These are phyloP conservation scores for Saccharomycopsis synnaedendra DNA, from an alignment of 805 yeast genomes.

Conservation along the genomic window DNA sequence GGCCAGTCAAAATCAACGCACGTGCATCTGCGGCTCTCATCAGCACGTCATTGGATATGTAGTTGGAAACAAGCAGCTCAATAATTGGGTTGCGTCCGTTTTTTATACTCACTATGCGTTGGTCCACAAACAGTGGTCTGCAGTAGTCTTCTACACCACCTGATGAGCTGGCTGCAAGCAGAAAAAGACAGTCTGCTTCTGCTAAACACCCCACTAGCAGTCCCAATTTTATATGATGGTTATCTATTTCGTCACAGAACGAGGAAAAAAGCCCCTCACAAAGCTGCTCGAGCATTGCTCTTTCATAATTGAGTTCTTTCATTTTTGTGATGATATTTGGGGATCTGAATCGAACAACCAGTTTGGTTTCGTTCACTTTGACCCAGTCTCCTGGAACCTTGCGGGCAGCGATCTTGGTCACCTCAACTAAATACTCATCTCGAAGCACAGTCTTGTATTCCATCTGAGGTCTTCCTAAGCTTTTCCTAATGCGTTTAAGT, in stretches of 20 bases:
- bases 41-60: constrained; percentile 56
- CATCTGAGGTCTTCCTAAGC: constrained; percentile 45
- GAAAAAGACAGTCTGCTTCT: constrained; percentile 51
- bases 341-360: constrained; percentile 63
- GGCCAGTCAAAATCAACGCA: constrained; percentile 65
- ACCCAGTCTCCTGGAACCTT: constrained; percentile 65
- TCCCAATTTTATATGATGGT: constrained; percentile 28
- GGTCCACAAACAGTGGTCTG: constrained; percentile 40
- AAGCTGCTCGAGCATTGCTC: constrained; percentile 37
- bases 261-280: constrained; percentile 37
- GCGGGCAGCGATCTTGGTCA: constrained; percentile 46
- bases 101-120: constrained; percentile 36
- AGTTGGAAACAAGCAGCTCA: constrained; percentile 35
- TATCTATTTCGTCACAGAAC: constrained; percentile 29
- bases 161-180: constrained; percentile 49
- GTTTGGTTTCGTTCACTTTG: constrained; percentile 56
- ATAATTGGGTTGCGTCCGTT: constrained; percentile 61
- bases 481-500: constrained; percentile 31
- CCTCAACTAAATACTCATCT: constrained; percentile 68
- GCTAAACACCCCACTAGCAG: constrained; percentile 38
- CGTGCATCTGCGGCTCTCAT: constrained; percentile 31
- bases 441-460: constrained; percentile 45
- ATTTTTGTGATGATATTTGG: constrained; percentile 43
- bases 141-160: constrained; percentile 31
- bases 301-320: constrained; percentile 45